Base-by-base conservation (phyloP, 306 rosid genomes). In the Rosa rugosa region DNA sequence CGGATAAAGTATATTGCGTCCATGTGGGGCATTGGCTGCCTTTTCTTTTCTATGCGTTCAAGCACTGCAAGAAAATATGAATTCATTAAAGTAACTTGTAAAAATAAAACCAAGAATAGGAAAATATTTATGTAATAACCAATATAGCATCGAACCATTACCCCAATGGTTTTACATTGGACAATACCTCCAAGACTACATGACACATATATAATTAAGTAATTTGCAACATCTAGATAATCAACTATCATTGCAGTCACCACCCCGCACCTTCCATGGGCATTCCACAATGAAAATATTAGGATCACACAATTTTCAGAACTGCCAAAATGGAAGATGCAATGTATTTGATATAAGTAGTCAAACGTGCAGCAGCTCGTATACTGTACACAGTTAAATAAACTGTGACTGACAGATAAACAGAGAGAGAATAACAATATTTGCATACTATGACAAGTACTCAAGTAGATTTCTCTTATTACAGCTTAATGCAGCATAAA, bases 1-100 rank as follows among this genome's bases (percentile, higher is more conserved):
- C 90, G 98, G 77, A 95, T 85, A 86, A 95, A 95, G 85, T 95
- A 95, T 88, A 91, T 89, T 78, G 98, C 97, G 88, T 95, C 99
- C 97, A 92, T 86, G 59, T 89, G 80, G 31, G 97, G 97, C 70
- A 91, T 81, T 8, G 99, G 94, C 78, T 95, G 99, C 87, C 99
- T 89, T 79, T 93, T 87, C 88, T 89, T 95, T 87, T 87, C 87
- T 80, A 95, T 87, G 88, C 86, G 94, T 82, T 92, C 99, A 8
- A 88, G 97, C 94, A 95, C 99, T 95, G 84, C 88, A 85, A 31
- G 77, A 79, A 67, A 80, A 75, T 49, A 72, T 40, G 75, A 82
- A 72, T 46, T 57, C 25, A 8, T 8, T 56, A 0, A 12, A 14
- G 72, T 75, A 23, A 54, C 20, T n/a, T 0, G 36, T 49, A 27